Evolutionary conservation across 2,329 filamentous ascomycete species (phyloP).

Genomic region (Alternaria sp.): DNA sequence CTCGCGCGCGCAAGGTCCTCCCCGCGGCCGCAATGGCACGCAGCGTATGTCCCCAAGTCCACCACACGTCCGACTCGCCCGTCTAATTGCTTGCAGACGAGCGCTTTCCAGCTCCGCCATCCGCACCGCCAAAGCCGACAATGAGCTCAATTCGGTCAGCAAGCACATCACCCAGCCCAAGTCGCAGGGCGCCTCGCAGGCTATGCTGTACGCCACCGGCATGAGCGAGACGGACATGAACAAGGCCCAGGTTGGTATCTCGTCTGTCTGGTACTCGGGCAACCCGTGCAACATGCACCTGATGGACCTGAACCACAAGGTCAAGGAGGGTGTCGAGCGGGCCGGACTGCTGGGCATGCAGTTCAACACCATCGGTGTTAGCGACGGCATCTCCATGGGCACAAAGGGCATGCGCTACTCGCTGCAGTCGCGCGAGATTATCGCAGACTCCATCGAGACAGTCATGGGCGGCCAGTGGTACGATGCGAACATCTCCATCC

Average conservation of each 20-base stretch:
- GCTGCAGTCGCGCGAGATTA: constrained; percentile 92
- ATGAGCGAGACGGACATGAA: constrained; percentile 85
- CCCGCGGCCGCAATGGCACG: constrained; percentile 41
- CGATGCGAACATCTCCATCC: constrained; percentile 94
- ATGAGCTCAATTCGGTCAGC: constrained; percentile 76
- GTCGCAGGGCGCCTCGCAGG: constrained; percentile 96
- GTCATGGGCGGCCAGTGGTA: constrained; percentile 99
- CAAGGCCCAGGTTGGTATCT: constrained; percentile 97
- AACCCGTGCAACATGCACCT: constrained; percentile 99
- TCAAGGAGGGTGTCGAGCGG: constrained; percentile 74
- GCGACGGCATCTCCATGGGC: constrained; percentile 97
- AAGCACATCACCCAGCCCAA: constrained; percentile 91
- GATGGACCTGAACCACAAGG: constrained; percentile 81
- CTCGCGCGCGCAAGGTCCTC: constrained; percentile 42
- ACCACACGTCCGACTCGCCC: not conserved
- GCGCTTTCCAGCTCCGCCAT: constrained; percentile 43
- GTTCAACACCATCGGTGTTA: constrained; percentile 99
- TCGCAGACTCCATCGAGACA: constrained; percentile 97
- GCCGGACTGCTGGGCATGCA: constrained; percentile 90
- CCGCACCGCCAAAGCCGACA: constrained; percentile 40
- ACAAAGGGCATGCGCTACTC: constrained; percentile 97
- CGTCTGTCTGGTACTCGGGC: constrained; percentile 96
- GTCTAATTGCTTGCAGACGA: constrained; percentile 38
- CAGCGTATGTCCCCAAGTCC: constrained; percentile 31
- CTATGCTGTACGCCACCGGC: constrained; percentile 97